phyloP scores from a whole-genome alignment of 1,284 basidiomycete genomes.

The Leccinum insigne region DNA sequence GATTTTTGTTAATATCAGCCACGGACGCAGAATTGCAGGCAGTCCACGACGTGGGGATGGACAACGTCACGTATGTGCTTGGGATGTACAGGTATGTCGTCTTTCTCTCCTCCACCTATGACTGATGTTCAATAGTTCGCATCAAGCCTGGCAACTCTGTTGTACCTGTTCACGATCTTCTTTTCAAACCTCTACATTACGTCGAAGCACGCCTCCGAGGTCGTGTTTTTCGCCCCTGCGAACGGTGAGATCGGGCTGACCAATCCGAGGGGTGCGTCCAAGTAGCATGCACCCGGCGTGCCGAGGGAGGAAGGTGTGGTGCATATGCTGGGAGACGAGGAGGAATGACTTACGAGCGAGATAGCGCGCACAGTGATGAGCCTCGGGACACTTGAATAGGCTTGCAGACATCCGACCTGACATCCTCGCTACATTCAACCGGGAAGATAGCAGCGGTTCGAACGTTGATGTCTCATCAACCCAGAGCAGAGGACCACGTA shows the following conservation, averaged over 20 bases:
- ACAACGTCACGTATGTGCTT: constrained; percentile 87
- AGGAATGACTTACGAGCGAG: constrained; percentile 21
- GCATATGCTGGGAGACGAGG: constrained; percentile 37
- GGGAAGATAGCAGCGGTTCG: too few relatives aligned
- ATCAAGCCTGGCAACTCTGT: constrained; percentile 65
- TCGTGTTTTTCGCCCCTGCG: constrained; percentile 23
- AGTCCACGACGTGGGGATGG: constrained; percentile 72
- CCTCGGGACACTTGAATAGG: background rate
- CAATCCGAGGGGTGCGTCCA: constrained; percentile 25
- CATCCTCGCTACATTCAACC: too few relatives aligned
- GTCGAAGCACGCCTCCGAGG: constrained; percentile 20
- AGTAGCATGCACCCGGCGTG: constrained; percentile 40
- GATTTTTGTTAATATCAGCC: constrained; percentile 85
- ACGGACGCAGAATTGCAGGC: constrained; percentile 86
- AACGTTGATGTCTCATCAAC: background rate
- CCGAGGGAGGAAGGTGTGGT: constrained; percentile 13
- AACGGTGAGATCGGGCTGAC: constrained; percentile 35
- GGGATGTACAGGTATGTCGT: constrained; percentile 69
- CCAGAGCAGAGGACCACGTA: background rate
- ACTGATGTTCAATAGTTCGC: background rate
- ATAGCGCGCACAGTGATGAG: background rate
- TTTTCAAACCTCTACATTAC: constrained; percentile 59
- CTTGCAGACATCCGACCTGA: too few relatives aligned
- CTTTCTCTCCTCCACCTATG: background rate
- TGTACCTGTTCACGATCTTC: constrained; percentile 71